These are phyloP conservation scores for Xylariaceae sp. DNA, from an alignment of 2,329 filamentous ascomycete species.

Conservation along the genomic window DNA sequence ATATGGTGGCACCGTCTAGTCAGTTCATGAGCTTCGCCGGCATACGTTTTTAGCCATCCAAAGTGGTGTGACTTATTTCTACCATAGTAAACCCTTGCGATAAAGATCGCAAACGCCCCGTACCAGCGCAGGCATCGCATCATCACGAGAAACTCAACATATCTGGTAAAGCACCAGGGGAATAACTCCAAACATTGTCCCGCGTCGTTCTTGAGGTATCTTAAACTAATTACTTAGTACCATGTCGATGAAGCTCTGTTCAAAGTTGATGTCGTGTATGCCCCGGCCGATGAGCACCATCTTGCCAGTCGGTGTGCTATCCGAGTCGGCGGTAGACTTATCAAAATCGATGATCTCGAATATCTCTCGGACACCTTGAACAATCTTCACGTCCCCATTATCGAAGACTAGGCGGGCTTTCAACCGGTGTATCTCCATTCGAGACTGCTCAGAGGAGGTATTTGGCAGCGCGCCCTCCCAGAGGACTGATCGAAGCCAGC, in stretches of 20 bases:
- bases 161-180: not conserved
- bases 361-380: slow-evolving; percentile 88
- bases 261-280: slow-evolving; percentile 48
- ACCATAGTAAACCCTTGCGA: too few relatives aligned
- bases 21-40: not conserved
- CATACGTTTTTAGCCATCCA: not conserved
- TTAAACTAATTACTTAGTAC: slow-evolving; percentile 4
- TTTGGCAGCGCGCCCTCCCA: slow-evolving; percentile 69
- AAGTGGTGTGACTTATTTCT: not conserved
- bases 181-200: not conserved
- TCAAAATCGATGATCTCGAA: slow-evolving; percentile 78
- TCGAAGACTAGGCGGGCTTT: slow-evolving; percentile 71
- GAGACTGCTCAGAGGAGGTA: slow-evolving; percentile 32
- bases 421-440: slow-evolving; percentile 78
- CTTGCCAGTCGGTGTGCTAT: slow-evolving; percentile 43
- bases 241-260: slow-evolving; percentile 34
- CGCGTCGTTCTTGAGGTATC: not conserved
- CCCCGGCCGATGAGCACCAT: slow-evolving; percentile 59
- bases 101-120: not conserved
- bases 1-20: too few relatives aligned
- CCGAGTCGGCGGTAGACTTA: slow-evolving; percentile 21
- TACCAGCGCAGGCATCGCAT: not conserved
- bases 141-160: not conserved
- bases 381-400: slow-evolving; percentile 63
- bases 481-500: slow-evolving; percentile 75